Conservation (phyloP, 257 asterid species). For the Scutellaria baicalensis region DNA sequence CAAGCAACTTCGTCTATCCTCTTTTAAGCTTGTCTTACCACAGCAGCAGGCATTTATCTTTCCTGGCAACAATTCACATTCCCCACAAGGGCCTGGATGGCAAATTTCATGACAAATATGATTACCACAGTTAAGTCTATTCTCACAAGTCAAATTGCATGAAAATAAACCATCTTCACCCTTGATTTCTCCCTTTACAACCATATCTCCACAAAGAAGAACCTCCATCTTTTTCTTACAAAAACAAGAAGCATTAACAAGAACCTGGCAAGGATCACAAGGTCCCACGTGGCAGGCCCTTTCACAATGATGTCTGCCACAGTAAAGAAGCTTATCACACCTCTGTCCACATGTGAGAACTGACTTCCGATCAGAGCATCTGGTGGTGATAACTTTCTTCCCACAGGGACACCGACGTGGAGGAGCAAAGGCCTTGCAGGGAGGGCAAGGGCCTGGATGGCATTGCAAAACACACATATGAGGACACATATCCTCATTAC, state of each 20-base stretch:
- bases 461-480: slow-evolving; percentile 93
- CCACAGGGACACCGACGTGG: slow-evolving; percentile 85
- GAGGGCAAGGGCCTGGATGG: slow-evolving; percentile 99
- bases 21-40: slow-evolving; percentile 66
- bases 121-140: slow-evolving; percentile 65
- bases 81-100: slow-evolving; percentile 95
- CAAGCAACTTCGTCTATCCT: slow-evolving; percentile 63
- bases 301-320: slow-evolving; percentile 78
- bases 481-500: slow-evolving; percentile 76
- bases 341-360: slow-evolving; percentile 82
- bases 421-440: slow-evolving; percentile 98
- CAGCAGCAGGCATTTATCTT: slow-evolving; percentile 76
- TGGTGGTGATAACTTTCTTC: slow-evolving; percentile 72
- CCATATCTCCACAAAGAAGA: slow-evolving; percentile 72
- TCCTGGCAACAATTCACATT: slow-evolving; percentile 67
- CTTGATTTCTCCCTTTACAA: slow-evolving; percentile 65
- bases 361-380: slow-evolving; percentile 84
- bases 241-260: slow-evolving; percentile 75
- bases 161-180: slow-evolving; percentile 78
- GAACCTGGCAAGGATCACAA: slow-evolving; percentile 74
- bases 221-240: slow-evolving; percentile 75
- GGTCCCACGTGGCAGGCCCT: slow-evolving; percentile 82
- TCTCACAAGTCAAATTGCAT: slow-evolving; percentile 59
- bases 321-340: slow-evolving; percentile 80
- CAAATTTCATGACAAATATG: slow-evolving; percentile 67